Percentiles rank a stretch among this genome's conserved stretches.
phyloP scores from a whole-genome alignment of 345 rosid species.

The Syzygium grande region DNA sequence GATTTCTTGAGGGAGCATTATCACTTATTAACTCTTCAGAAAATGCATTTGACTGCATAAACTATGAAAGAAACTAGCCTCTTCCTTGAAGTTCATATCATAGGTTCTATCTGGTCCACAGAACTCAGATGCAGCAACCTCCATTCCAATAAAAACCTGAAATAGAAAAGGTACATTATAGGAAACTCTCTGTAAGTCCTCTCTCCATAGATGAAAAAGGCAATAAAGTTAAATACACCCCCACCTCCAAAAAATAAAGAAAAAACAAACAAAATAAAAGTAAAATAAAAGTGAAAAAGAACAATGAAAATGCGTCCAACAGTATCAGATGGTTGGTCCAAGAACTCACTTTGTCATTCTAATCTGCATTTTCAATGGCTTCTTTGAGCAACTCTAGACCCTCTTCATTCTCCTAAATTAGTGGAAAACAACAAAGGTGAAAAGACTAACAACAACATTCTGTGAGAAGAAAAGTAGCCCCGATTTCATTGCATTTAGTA shows the following conservation, averaged over 20 bases:
- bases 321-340: neutral
- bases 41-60: too few species aligned
- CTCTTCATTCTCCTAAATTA: slow-evolving; percentile 79
- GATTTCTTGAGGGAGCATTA: neutral
- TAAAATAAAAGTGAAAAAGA: too few species aligned
- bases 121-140: slow-evolving; percentile 96
- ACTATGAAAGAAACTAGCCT: slow-evolving; percentile 24
- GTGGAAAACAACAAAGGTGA: neutral
- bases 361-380: slow-evolving; percentile 91
- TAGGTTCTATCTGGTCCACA: slow-evolving; percentile 67
- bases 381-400: slow-evolving; percentile 84
- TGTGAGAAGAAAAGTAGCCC: neutral
- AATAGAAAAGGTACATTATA: neutral
- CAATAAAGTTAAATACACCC: too few species aligned
- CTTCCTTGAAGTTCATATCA: slow-evolving; percentile 84
- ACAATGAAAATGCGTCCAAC: neutral
- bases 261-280: too few species aligned
- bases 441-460: neutral
- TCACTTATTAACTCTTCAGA: neutral
- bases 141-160: slow-evolving; percentile 97
- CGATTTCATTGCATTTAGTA: neutral
- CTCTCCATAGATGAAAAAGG: too few species aligned
- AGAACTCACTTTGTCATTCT: slow-evolving; percentile 63
- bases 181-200: neutral
- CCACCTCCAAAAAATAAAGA: too few species aligned